phyloP scores from a whole-genome alignment of 495 filamentous ascomycete species.

The Daldinia childiae region DNA sequence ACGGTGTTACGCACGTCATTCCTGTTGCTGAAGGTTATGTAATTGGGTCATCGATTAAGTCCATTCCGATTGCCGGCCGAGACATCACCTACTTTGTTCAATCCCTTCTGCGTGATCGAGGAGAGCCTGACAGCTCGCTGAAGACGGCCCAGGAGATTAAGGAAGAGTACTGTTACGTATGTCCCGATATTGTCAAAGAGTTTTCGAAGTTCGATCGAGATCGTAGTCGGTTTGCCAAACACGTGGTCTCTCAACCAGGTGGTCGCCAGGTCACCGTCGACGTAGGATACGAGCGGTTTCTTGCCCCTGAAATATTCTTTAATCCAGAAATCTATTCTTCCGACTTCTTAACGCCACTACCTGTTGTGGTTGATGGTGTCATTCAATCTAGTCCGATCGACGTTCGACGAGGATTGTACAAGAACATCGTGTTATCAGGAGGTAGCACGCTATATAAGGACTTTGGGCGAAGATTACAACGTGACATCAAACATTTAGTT shows the following conservation, averaged over 20 bases:
- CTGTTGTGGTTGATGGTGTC: conserved; percentile 91
- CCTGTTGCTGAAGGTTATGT: conserved; percentile 99
- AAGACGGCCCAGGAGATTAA: conserved; percentile 98
- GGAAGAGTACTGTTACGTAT: conserved; percentile 98
- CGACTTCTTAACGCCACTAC: conserved; percentile 95
- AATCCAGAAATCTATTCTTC: conserved; percentile 99
- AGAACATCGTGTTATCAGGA: conserved; percentile 98
- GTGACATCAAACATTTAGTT: conserved; percentile 94
- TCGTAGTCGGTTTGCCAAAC: conserved; percentile 87
- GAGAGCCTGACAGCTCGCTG: conserved; percentile 93
- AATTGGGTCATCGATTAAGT: conserved; percentile 98
- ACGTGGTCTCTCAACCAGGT: conserved; percentile 85
- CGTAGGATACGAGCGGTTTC: conserved; percentile 96
- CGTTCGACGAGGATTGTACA: conserved; percentile 95
- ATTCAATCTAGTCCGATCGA: conserved; percentile 98
- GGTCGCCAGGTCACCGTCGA: conserved; percentile 86
- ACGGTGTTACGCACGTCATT: conserved; percentile 98
- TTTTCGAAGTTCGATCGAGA: conserved; percentile 92
- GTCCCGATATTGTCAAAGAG: conserved; percentile 97
- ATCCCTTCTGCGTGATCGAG: conserved; percentile 91
- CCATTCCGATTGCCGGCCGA: conserved; percentile 94
- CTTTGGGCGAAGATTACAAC: conserved; percentile 93
- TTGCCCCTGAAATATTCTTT: conserved; percentile 99
- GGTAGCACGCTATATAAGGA: conserved; percentile 97
- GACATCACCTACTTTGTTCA: conserved; percentile 99